Evolutionary conservation across 2,329 filamentous ascomycete species (phyloP), one percentile per base, ranked within the genome.

Genomic region (Colletotrichum paranaense): DNA sequence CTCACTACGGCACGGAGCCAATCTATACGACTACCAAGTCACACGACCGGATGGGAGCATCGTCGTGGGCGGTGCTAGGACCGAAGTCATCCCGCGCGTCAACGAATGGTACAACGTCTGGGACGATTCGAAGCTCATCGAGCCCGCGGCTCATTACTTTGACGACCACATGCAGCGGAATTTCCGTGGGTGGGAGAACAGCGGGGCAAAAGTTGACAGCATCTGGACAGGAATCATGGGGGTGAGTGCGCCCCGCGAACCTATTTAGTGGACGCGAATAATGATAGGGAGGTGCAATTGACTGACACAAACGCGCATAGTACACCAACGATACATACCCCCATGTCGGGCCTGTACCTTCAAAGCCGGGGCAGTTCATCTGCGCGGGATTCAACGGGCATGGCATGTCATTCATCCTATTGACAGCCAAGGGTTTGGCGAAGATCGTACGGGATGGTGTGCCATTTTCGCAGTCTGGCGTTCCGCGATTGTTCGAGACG

Each of bases 301-400:
- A 84, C 81, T 70, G 32, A 71, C 62, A 19, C 85, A 0, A 81
- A 84, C 26, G 77, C 88, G 4, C 86, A 85, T 2, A 77, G 1
- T 73, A 68, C 64, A 73, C 63, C n/a, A 73, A 49, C 55, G 72
- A 74, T 14, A 64, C 60, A 26, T 49, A 60, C 14, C 59, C 69
- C 24, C 72, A 68, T 55, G 59, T 72, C 5, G 69, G 72, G 4
- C 28, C 62, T 8, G 79, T 89, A 0, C 86, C 86, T 0, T 82
- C 78, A 0, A 82, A 80, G 63, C 69, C 79, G 1, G 81, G 81
- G 4, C 82, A 86, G 72, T 86, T 81, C 53, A 79, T 89, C 22
- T 77, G 85, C 24, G 86, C 84, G 0, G 87, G 87, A 0, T 89
- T 88, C 73, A 85, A 84, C 53, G 87, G 88, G 0, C 86, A 88